Conservation (phyloP, 73 alveolate genomes). For the Paramecium caudatum region DNA sequence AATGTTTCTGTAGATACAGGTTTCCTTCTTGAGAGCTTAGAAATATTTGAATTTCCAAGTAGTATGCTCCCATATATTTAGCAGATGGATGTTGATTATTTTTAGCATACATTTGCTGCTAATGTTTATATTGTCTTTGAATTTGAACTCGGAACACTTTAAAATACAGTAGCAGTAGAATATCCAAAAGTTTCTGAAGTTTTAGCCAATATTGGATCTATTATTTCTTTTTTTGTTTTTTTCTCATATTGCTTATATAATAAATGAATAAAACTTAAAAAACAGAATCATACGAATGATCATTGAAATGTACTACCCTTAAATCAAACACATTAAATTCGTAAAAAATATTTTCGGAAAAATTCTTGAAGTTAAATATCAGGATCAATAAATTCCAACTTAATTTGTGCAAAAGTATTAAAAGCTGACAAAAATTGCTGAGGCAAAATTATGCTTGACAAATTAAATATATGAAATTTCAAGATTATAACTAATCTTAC, state of each 20-base stretch:
- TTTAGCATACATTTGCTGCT: background rate
- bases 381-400: background rate
- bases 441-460: background rate
- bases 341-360: constrained; percentile 30
- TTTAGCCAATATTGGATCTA: constrained; percentile 58
- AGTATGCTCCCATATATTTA: background rate
- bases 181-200: constrained; percentile 39
- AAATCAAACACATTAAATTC: constrained; percentile 3
- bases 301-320: constrained; percentile 25
- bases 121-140: background rate
- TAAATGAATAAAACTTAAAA: constrained; percentile 23
- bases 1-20: constrained; percentile 20
- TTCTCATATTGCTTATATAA: background rate
- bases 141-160: background rate
- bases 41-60: background rate
- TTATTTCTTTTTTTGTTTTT: constrained; percentile 39
- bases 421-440: background rate
- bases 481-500: constrained; percentile 35
- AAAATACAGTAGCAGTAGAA: background rate
- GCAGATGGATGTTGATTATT: constrained; percentile 16
- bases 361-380: background rate
- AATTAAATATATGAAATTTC: constrained; percentile 49
- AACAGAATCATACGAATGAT: background rate
- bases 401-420: background rate
- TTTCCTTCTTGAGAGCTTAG: background rate